Evolutionary conservation across 2,329 filamentous ascomycete genomes (phyloP).

Genomic region (Diaporthe aspalathi): DNA sequence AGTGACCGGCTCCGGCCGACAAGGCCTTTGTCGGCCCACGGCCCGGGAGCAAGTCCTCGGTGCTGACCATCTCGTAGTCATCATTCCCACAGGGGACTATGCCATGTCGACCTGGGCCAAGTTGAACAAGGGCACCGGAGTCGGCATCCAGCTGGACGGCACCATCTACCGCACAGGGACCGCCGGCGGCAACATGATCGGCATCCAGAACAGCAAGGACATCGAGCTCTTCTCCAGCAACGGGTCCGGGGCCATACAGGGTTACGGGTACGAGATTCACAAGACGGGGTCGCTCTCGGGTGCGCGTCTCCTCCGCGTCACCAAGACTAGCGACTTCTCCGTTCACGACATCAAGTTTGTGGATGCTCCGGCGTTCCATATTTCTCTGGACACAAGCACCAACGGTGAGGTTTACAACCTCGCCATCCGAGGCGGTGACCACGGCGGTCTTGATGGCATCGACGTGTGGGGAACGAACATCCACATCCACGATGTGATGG

Average conservation of each 20-base stretch:
- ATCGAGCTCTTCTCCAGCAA: slow-evolving; percentile 59
- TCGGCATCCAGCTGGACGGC: slow-evolving; percentile 61
- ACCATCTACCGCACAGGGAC: slow-evolving; percentile 45
- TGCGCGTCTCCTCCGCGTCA: slow-evolving; percentile 38
- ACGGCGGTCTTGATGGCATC: slow-evolving; percentile 64
- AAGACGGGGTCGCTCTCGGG: slow-evolving; percentile 38
- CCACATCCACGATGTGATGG: slow-evolving; percentile 68
- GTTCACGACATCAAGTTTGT: slow-evolving; percentile 61
- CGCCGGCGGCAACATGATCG: slow-evolving; percentile 45
- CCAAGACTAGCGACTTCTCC: slow-evolving; percentile 56
- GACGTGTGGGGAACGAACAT: slow-evolving; percentile 66
- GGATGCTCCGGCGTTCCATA: slow-evolving; percentile 61
- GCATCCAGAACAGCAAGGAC: slow-evolving; percentile 49
- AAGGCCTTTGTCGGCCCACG: not conserved
- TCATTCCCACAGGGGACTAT: slow-evolving; percentile 60
- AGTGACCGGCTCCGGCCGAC: not conserved
- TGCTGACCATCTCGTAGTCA: slow-evolving; percentile 48
- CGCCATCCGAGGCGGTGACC: slow-evolving; percentile 59
- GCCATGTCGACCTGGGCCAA: slow-evolving; percentile 59
- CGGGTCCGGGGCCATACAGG: slow-evolving; percentile 60
- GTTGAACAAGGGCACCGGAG: slow-evolving; percentile 56
- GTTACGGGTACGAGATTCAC: slow-evolving; percentile 60
- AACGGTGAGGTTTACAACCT: slow-evolving; percentile 65
- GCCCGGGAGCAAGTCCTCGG: not conserved
- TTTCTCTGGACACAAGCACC: slow-evolving; percentile 58